Evolutionary conservation across 179 eudicot species (phyloP).

Genomic region (Nepenthes alata): DNA sequence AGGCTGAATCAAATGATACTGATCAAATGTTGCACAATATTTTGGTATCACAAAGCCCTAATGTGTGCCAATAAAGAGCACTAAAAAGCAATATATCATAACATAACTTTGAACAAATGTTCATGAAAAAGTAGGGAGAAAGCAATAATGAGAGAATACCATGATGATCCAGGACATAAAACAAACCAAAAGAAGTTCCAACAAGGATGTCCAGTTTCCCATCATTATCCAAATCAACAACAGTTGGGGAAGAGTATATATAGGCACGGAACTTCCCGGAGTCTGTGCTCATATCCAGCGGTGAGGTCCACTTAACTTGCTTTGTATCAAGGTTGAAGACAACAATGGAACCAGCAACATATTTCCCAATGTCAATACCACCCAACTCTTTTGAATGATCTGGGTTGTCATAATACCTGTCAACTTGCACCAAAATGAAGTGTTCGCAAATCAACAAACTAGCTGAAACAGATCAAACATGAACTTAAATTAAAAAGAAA

Average conservation of each 20-base stretch:
- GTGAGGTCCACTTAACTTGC: conserved; percentile 86
- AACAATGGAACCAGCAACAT: conserved; percentile 90
- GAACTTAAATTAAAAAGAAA: background rate
- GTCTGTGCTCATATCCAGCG: conserved; percentile 78
- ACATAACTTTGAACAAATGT: background rate
- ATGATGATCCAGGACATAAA: conserved; percentile 84
- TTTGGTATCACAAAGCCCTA: no score
- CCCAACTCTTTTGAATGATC: conserved; percentile 90
- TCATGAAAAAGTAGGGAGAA: background rate
- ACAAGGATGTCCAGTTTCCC: conserved; percentile 89
- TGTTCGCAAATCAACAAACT: background rate
- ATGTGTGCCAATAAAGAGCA: no score
- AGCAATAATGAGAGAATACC: conserved; percentile 35
- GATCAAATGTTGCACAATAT: no score
- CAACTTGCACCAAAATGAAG: conserved; percentile 23
- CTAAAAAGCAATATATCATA: no score
- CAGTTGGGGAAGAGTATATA: conserved; percentile 81
- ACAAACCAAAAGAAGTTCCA: conserved; percentile 90
- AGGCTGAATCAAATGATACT: no score
- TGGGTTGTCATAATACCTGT: conserved; percentile 94
- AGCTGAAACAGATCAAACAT: background rate
- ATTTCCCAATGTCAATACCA: conserved; percentile 84
- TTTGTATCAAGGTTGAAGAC: conserved; percentile 95
- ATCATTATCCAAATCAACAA: conserved; percentile 90
- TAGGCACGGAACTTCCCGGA: conserved; percentile 76